A percentile compares a stretch with the other conserved stretches of the same genome.
Evolutionary conservation across 1,284 basidiomycete genomes (phyloP).

Genomic region (Microbotryum intermedium): DNA sequence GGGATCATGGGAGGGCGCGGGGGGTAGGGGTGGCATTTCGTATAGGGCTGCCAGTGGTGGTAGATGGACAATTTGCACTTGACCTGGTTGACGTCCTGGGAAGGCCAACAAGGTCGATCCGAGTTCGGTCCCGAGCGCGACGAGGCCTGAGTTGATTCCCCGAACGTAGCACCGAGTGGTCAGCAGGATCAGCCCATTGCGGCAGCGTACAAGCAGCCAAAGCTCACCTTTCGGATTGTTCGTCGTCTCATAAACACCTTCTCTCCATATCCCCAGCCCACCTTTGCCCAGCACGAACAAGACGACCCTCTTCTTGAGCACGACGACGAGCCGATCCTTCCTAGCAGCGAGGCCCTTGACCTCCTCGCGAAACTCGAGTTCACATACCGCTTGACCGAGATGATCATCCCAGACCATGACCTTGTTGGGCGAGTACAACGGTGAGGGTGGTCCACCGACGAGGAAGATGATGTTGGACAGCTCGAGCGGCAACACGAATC

Average conservation of each 20-base stretch:
- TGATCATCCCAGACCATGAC: conserved; percentile 83
- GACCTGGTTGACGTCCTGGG: conserved; percentile 78
- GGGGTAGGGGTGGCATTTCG: conserved; percentile 47
- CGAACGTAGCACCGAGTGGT: too few species aligned
- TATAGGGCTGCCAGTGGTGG: conserved; percentile 46
- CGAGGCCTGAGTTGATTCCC: conserved; percentile 52
- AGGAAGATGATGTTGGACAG: conserved; percentile 78
- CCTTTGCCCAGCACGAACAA: conserved; percentile 48
- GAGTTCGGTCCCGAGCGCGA: conserved; percentile 67
- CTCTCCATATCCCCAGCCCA: conserved; percentile 45
- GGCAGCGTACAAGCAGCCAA: not conserved
- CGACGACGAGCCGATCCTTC: conserved; percentile 72
- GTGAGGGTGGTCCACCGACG: conserved; percentile 77
- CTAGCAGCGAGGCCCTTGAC: conserved; percentile 73
- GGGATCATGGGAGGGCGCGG: conserved; percentile 42
- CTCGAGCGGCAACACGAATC: conserved; percentile 67
- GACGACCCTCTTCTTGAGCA: conserved; percentile 66
- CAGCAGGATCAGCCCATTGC: not conserved
- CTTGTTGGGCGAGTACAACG: conserved; percentile 91
- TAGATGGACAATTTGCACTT: conserved; percentile 80
- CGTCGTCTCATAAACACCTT: conserved; percentile 77
- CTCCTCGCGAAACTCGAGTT: conserved; percentile 82
- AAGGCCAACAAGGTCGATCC: conserved; percentile 74
- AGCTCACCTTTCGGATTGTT: conserved; percentile 72
- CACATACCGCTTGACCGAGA: conserved; percentile 63